Evolutionary conservation across 345 rosid species (phyloP).

Genomic region (Hypericum androsaemum): DNA sequence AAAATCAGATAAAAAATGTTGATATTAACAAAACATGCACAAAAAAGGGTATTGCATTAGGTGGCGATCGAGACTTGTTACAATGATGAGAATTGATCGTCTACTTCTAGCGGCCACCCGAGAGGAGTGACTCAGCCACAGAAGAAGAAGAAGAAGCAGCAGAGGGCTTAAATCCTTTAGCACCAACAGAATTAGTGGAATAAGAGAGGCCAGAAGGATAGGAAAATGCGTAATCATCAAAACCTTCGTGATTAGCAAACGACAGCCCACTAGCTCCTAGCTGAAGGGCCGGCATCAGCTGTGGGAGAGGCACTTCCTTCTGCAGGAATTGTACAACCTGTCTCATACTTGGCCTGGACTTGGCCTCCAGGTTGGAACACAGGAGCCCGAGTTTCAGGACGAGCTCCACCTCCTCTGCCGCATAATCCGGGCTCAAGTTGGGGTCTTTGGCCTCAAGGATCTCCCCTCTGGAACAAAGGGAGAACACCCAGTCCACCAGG

Average conservation of each 20-base stretch:
- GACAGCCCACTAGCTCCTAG: neutral
- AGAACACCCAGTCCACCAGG: constrained; percentile 13
- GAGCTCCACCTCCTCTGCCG: constrained; percentile 12
- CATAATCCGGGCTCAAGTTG: constrained; percentile 6
- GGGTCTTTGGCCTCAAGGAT: constrained; percentile 12
- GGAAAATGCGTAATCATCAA: neutral
- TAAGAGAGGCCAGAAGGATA: neutral
- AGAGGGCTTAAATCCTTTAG: neutral
- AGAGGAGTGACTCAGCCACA: constrained; percentile 19
- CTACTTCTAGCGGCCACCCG: constrained; percentile 11
- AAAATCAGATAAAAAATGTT: no score
- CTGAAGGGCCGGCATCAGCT: neutral
- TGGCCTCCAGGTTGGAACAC: constrained; percentile 3
- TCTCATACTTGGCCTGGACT: constrained; percentile 16
- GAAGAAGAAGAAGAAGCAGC: constrained; percentile 15
- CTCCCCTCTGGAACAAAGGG: constrained; percentile 8
- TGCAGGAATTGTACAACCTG: constrained; percentile 13
- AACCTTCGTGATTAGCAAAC: neutral
- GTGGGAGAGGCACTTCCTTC: constrained; percentile 4
- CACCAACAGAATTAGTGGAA: no score
- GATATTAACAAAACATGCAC: no score
- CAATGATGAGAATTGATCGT: no score
- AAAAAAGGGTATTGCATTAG: no score
- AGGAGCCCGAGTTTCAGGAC: constrained; percentile 13
- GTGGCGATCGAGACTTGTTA: no score